Conservation (phyloP, 1,139 yeast species). For the Yamadazyma dushanensis region DNA sequence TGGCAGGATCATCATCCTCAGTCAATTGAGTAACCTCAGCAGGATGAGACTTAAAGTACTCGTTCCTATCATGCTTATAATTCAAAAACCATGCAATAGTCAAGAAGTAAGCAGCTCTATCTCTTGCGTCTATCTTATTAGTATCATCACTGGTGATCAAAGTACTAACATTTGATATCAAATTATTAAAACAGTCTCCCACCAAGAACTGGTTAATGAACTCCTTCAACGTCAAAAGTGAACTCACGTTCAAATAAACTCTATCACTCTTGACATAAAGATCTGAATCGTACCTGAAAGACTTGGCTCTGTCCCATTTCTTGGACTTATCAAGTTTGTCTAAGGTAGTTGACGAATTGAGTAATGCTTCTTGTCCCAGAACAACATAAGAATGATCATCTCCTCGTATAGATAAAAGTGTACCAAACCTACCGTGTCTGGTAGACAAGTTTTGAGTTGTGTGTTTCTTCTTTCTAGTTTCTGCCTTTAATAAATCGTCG, state of each 20-base stretch:
- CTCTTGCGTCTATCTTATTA: constrained; percentile 32
- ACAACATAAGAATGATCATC: constrained; percentile 60
- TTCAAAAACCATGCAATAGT: constrained; percentile 70
- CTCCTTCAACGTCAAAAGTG: constrained; percentile 41
- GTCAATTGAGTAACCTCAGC: constrained; percentile 16
- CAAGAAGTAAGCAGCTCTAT: constrained; percentile 52
- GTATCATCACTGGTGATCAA: constrained; percentile 43
- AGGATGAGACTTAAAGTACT: constrained; percentile 22
- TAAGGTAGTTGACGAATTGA: constrained; percentile 47
- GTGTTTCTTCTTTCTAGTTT: constrained; percentile 50
- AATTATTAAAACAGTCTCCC: constrained; percentile 74
- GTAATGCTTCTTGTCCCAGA: constrained; percentile 73
- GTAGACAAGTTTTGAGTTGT: constrained; percentile 58
- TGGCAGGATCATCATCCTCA: constrained; percentile 30
- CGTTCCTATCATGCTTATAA: constrained; percentile 32
- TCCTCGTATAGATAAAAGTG: constrained; percentile 69
- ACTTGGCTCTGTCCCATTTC: constrained; percentile 56
- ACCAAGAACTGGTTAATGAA: constrained; percentile 54
- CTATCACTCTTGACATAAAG: constrained; percentile 27
- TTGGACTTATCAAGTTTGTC: constrained; percentile 65
- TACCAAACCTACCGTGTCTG: constrained; percentile 91
- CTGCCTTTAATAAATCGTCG: constrained; percentile 56
- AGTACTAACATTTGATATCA: constrained; percentile 55
- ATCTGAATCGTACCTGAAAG: constrained; percentile 48
- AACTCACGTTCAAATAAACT: constrained; percentile 32